Evolutionary conservation across 176 grass and related monocot species (phyloP).

Genomic region (Chloris gayana): DNA sequence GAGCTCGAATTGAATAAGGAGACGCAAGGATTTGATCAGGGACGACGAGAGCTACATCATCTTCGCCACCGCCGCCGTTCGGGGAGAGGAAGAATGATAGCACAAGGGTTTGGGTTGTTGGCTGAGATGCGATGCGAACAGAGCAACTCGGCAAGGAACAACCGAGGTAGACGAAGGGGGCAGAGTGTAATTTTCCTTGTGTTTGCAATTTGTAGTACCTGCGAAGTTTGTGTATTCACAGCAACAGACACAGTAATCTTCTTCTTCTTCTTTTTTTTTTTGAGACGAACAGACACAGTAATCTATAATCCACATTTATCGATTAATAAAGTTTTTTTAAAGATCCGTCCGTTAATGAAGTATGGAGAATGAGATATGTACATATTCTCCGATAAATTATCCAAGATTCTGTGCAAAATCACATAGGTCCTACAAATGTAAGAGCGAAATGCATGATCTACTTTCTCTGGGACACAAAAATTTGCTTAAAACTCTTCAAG

Average conservation of each 20-base stretch:
- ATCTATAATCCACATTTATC: no score
- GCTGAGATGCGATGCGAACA: neutral
- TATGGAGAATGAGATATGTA: no score
- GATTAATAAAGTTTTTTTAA: no score
- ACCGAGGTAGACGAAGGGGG: neutral
- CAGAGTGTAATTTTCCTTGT: neutral
- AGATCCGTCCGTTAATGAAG: no score
- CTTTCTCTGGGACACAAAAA: no score
- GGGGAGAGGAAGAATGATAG: neutral
- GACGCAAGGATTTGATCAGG: neutral
- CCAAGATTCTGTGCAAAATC: no score
- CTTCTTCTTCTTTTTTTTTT: no score
- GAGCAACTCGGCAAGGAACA: neutral
- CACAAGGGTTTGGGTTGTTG: neutral
- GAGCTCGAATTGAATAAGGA: neutral
- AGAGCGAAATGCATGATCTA: no score
- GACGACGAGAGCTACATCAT: neutral
- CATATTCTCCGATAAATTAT: no score
- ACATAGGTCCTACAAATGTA: no score
- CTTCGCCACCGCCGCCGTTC: neutral
- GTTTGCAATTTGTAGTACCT: neutral
- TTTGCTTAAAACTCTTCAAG: no score
- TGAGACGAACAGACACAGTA: no score
- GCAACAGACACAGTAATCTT: neutral
- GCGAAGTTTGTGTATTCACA: neutral